Percentiles rank a stretch among this genome's conserved stretches.
These are phyloP conservation scores for Scedosporium apiospermum DNA, from an alignment of 2,329 filamentous ascomycete species.

Conservation along the genomic window DNA sequence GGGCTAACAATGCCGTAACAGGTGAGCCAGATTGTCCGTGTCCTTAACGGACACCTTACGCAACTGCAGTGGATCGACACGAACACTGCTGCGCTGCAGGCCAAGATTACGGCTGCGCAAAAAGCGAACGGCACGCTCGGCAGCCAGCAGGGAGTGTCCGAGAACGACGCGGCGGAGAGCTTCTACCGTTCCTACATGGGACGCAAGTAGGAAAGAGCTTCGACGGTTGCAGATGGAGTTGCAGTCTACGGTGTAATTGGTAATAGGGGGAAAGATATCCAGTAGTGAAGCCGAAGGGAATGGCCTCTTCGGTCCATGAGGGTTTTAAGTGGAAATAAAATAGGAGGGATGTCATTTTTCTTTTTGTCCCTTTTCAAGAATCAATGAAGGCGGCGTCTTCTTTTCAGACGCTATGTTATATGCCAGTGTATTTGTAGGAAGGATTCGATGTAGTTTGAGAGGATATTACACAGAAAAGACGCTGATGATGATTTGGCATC, in stretches of 20 bases:
- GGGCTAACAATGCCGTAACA: slow-evolving; percentile 27
- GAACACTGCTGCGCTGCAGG: slow-evolving; percentile 69
- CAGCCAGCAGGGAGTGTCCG: slow-evolving; percentile 46
- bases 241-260: background rate
- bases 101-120: slow-evolving; percentile 74
- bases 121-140: slow-evolving; percentile 60
- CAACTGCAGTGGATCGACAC: slow-evolving; percentile 91
- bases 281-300: background rate
- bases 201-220: slow-evolving; percentile 43
- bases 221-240: background rate
- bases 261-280: background rate
- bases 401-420: background rate
- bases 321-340: background rate
- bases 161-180: slow-evolving; percentile 69
- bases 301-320: background rate
- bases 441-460: background rate
- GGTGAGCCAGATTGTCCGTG: slow-evolving; percentile 90
- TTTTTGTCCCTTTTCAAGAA: background rate
- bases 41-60: slow-evolving; percentile 84
- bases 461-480: background rate
- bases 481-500: background rate
- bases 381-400: too few species aligned
- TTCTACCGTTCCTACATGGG: slow-evolving; percentile 88
- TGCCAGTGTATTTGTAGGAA: slow-evolving; percentile 1
- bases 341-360: background rate